Evolutionary conservation across 1,139 yeast species (phyloP).

Genomic region (Candida mesenterica): DNA sequence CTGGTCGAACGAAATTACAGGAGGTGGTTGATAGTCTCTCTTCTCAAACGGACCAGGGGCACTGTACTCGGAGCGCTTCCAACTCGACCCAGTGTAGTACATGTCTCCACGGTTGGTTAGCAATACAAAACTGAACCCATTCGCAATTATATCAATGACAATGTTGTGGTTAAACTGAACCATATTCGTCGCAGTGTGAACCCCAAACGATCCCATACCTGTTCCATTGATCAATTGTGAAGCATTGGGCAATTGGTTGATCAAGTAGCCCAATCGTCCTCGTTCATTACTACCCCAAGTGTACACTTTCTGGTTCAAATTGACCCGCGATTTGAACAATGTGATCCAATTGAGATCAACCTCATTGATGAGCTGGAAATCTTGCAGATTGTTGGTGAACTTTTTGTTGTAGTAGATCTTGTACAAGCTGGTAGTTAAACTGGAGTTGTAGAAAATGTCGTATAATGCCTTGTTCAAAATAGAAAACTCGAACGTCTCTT

Average conservation of each 20-base stretch:
- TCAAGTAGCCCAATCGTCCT: constrained; percentile 58
- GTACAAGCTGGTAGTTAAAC: constrained; percentile 37
- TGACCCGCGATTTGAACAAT: constrained; percentile 42
- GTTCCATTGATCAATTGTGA: background rate
- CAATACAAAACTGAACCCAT: constrained; percentile 68
- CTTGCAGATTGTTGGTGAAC: constrained; percentile 39
- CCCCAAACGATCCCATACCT: constrained; percentile 27
- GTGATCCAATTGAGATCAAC: constrained; percentile 48
- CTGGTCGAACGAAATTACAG: constrained; percentile 1
- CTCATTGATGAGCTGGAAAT: constrained; percentile 20
- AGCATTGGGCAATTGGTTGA: constrained; percentile 11
- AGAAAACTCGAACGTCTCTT: constrained; percentile 50
- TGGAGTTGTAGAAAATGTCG: constrained; percentile 19
- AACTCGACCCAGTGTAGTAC: constrained; percentile 52
- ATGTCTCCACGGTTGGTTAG: constrained; percentile 54
- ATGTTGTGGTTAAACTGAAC: constrained; percentile 32
- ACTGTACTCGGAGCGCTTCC: constrained; percentile 37
- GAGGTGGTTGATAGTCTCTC: constrained; percentile 17
- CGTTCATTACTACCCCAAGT: constrained; percentile 63
- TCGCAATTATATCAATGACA: constrained; percentile 57
- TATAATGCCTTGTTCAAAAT: constrained; percentile 38
- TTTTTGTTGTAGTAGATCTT: constrained; percentile 51
- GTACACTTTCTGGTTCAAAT: constrained; percentile 41
- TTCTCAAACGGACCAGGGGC: constrained; percentile 23
- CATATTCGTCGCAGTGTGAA: constrained; percentile 43